phyloP scores from a whole-genome alignment of 176 grass and related monocot species.

The Otatea glauca region DNA sequence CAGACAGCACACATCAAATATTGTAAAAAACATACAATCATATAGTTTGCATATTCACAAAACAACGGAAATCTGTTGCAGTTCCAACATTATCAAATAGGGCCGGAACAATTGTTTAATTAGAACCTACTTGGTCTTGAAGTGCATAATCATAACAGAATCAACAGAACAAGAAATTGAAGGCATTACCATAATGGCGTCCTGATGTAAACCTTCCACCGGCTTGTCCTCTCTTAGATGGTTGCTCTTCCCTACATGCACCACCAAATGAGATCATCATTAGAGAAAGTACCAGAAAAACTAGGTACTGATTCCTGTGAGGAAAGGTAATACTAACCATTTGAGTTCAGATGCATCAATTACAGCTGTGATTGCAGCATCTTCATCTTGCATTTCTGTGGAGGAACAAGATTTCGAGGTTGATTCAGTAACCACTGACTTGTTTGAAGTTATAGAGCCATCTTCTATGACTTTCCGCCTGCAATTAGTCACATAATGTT shows the following conservation, averaged over 20 bases:
- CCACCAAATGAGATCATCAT: slow-evolving; percentile 18
- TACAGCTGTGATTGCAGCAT: slow-evolving; percentile 49
- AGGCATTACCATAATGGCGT: slow-evolving; percentile 35
- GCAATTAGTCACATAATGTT: slow-evolving; percentile 32
- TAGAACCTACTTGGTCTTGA: neutral
- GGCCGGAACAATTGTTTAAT: neutral
- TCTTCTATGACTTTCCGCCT: slow-evolving; percentile 60
- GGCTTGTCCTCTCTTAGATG: slow-evolving; percentile 39
- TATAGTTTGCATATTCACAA: neutral
- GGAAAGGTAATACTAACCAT: slow-evolving; percentile 39
- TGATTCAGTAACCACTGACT: slow-evolving; percentile 46
- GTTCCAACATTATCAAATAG: neutral
- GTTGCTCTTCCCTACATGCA: slow-evolving; percentile 43
- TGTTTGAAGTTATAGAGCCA: slow-evolving; percentile 37
- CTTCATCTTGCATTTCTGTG: slow-evolving; percentile 51
- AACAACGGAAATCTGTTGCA: neutral
- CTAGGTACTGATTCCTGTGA: neutral
- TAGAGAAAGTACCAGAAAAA: neutral
- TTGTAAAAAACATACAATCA: slow-evolving; percentile 5
- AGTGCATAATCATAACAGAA: neutral
- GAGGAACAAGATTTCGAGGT: slow-evolving; percentile 50
- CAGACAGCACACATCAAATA: slow-evolving; percentile 20
- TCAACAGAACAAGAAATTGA: slow-evolving; percentile 7
- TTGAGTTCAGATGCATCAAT: slow-evolving; percentile 59
- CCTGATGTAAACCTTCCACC: slow-evolving; percentile 37